These are phyloP conservation scores for Picea glauca DNA, from an alignment of 75 land plant species.

Conservation along the genomic window DNA sequence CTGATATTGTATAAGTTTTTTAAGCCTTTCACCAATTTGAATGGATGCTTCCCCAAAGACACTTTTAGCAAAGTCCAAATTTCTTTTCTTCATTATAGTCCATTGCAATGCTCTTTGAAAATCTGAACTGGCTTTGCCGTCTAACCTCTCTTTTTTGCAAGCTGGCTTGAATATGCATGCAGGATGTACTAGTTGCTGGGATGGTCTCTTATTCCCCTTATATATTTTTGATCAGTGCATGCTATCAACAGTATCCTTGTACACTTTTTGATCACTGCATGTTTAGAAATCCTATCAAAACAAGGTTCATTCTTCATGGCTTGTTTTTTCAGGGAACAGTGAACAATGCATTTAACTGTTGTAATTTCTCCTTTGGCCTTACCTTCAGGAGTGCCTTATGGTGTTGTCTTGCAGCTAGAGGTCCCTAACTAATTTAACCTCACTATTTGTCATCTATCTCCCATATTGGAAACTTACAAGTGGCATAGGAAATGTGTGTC, in stretches of 20 bases:
- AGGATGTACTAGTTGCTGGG: not conserved
- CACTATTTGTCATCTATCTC: too few relatives aligned
- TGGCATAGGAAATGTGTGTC: too few relatives aligned
- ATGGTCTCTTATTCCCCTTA: not conserved
- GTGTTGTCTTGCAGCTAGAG: too few relatives aligned
- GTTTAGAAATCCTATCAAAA: too few relatives aligned
- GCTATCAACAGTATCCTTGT: not conserved
- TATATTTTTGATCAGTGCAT: not conserved
- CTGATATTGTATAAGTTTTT: not conserved
- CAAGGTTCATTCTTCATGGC: too few relatives aligned
- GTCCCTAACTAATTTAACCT: too few relatives aligned
- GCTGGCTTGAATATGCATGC: not conserved
- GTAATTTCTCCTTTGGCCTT: too few relatives aligned
- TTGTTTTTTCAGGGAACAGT: too few relatives aligned
- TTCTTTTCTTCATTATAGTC: not conserved
- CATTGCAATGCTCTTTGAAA: not conserved
- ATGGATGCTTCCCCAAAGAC: not conserved
- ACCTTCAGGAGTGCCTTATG: too few relatives aligned
- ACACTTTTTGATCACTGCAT: too few relatives aligned
- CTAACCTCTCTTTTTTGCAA: slow-evolving; percentile 1
- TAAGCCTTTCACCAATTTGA: not conserved
- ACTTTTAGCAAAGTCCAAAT: not conserved
- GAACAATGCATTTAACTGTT: too few relatives aligned
- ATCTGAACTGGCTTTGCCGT: not conserved
- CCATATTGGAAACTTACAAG: too few relatives aligned